Evolutionary conservation across 306 rosid species (phyloP), one percentile per base, ranked within the genome.

Genomic region (Vicia faba): DNA sequence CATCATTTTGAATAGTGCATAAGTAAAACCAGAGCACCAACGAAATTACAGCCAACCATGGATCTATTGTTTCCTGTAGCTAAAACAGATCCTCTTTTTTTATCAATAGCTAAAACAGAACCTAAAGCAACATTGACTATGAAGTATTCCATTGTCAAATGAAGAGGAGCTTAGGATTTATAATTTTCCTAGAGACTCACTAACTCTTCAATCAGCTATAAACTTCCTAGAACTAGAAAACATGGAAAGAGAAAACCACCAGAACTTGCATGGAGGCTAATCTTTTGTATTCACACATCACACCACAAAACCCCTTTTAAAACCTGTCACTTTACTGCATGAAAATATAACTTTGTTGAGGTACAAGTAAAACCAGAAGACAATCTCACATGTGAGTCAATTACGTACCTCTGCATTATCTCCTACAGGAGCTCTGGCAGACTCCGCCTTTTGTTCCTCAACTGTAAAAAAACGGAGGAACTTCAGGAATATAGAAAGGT

Each of bases 401-500:
- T 51, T 67, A 62, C 58, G 50, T 69, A 86, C 92, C 87, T 84
- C 81, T 69, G 87, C 88, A 6, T 66, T 82, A 35, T 79, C 74
- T 62, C 78, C 86, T 38, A 53, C 82, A 15, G 75, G 49, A 36
- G 84, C 78, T 59, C 77, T 81, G 16, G 84, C 75, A 57, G 83
- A 57, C 29, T 81, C 83, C 14, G 39, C 53, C 86, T 81, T 86
- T 58, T 77, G 86, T 56, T 84, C 92, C 14, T 86, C 88, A 8
- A 58, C 86, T 84, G 77, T 68, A 13, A 40, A 58, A 58, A 74
- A 65, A 45, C 13, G 16, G 39, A 31, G 25, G 23, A 31, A 31
- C 18, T 57, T 58, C 19, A 75, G 63, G 33, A 64, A 58, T 19
- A 66, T 68, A 8, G 8, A 53, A 41, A 60, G 36, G 60, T 60